Percentiles rank a stretch among this genome's conserved stretches.
phyloP scores from a whole-genome alignment of 352 stramenopile species.

The Pythium aphanidermatum region DNA sequence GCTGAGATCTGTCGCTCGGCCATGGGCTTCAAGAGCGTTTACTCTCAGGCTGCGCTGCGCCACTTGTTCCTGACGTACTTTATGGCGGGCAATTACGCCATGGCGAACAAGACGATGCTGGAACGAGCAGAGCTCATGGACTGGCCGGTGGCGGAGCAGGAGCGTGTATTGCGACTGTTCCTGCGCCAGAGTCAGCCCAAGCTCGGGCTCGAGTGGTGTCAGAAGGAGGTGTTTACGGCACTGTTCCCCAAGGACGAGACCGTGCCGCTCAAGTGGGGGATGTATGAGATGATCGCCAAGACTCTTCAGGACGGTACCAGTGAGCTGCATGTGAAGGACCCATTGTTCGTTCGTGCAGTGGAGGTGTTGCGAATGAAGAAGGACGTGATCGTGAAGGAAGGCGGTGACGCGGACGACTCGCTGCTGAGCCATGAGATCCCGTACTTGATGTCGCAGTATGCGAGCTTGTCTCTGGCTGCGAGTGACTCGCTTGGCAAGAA shows the following conservation, averaged over 20 bases:
- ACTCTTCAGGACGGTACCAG: constrained; percentile 35
- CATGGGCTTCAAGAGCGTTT: constrained; percentile 71
- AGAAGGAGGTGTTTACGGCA: constrained; percentile 47
- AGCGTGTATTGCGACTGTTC: constrained; percentile 58
- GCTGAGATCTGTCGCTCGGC: constrained; percentile 70
- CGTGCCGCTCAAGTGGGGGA: constrained; percentile 57
- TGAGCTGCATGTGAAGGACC: constrained; percentile 41
- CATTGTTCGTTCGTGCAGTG: constrained; percentile 48
- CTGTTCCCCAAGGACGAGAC: constrained; percentile 54
- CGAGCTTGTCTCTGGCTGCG: constrained; percentile 42
- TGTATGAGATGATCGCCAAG: constrained; percentile 62
- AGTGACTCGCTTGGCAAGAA: constrained; percentile 29
- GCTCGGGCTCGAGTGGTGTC: constrained; percentile 40
- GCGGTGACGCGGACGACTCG: constrained; percentile 30
- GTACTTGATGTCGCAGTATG: constrained; percentile 68
- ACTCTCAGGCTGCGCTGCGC: constrained; percentile 49
- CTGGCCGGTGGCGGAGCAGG: constrained; percentile 63
- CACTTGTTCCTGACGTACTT: constrained; percentile 57
- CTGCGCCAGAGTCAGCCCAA: constrained; percentile 46
- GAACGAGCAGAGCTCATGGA: constrained; percentile 67
- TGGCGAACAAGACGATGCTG: constrained; percentile 49
- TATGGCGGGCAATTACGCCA: constrained; percentile 48
- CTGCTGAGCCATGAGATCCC: constrained; percentile 58
- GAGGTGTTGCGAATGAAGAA: constrained; percentile 62
- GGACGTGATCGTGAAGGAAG: constrained; percentile 33